Conservation (phyloP, 306 rosid species). For the Inga laurina region DNA sequence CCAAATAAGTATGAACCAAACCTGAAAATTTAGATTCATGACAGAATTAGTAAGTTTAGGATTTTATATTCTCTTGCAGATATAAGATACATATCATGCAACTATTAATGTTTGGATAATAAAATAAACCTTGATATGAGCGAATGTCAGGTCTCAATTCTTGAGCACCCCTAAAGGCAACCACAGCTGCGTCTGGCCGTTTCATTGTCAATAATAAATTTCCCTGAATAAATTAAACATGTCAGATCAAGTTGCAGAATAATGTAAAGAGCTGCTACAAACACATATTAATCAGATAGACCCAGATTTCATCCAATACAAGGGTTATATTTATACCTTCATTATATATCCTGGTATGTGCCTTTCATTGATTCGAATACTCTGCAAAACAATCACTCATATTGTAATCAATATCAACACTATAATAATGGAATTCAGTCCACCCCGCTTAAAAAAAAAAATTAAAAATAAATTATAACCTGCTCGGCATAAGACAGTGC, state of each 20-base stretch:
- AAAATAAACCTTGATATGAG: conserved; percentile 87
- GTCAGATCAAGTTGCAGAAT: conserved; percentile 17
- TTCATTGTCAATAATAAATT: conserved; percentile 75
- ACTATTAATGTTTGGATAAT: conserved; percentile 12
- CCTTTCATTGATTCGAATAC: conserved; percentile 87
- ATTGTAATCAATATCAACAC: conserved; percentile 37
- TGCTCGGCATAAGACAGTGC: conserved; percentile 94
- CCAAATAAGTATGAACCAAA: conserved; percentile 90
- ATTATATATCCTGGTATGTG: conserved; percentile 89
- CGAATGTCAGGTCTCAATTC: conserved; percentile 99
- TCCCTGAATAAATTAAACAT: conserved; percentile 57
- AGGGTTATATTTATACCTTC: conserved; percentile 66
- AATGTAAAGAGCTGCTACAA: conserved; percentile 10
- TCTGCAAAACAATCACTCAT: conserved; percentile 54
- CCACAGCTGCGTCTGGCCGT: conserved; percentile 83
- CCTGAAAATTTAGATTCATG: conserved; percentile 53
- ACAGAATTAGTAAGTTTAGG: conserved; percentile 28
- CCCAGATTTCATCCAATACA: conserved; percentile 5
- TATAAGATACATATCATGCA: conserved; percentile 32
- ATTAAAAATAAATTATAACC: conserved; percentile 46
- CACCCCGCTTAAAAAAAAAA: conserved; percentile 28
- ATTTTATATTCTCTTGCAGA: conserved; percentile 20
- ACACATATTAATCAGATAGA: conserved; percentile 13
- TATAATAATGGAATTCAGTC: conserved; percentile 31
- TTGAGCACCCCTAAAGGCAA: conserved; percentile 94